Conservation (phyloP, 306 rosid species). For the Trifolium fragiferum region DNA sequence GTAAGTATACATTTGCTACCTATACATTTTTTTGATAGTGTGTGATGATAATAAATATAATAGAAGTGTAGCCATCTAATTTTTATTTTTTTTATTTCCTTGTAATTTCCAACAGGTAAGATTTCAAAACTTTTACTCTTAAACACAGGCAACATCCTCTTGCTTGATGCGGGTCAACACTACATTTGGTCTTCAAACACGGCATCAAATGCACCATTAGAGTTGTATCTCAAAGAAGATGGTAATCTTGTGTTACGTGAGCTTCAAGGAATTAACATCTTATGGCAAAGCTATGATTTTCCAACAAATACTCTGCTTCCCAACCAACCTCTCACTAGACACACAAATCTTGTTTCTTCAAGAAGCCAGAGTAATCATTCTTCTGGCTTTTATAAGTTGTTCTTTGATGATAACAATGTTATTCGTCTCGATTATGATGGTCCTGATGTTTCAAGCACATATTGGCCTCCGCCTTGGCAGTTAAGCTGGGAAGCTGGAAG, state of each 20-base stretch:
- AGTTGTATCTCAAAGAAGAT: conserved; percentile 35
- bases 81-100: neutral
- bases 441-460: conserved; percentile 34
- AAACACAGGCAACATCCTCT: conserved; percentile 30
- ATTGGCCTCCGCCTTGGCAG: conserved; percentile 38
- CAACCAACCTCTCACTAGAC: conserved; percentile 39
- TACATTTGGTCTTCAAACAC: conserved; percentile 46
- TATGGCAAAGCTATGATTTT: conserved; percentile 57
- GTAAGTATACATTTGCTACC: no score
- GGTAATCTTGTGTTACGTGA: conserved; percentile 53
- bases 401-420: conserved; percentile 35
- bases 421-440: conserved; percentile 41
- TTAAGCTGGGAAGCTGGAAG: conserved; percentile 14
- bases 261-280: neutral
- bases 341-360: conserved; percentile 37
- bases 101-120: conserved; percentile 9
- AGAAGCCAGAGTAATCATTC: conserved; percentile 38
- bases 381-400: conserved; percentile 46
- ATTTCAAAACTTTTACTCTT: conserved; percentile 48
- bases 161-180: conserved; percentile 32
- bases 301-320: conserved; percentile 62
- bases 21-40: no score
- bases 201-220: neutral
- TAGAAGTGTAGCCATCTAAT: neutral
- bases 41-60: neutral